Evolutionary conservation across 257 asterid species (phyloP), one percentile per base, ranked within the genome.

Genomic region (Solanum stenotomum): DNA sequence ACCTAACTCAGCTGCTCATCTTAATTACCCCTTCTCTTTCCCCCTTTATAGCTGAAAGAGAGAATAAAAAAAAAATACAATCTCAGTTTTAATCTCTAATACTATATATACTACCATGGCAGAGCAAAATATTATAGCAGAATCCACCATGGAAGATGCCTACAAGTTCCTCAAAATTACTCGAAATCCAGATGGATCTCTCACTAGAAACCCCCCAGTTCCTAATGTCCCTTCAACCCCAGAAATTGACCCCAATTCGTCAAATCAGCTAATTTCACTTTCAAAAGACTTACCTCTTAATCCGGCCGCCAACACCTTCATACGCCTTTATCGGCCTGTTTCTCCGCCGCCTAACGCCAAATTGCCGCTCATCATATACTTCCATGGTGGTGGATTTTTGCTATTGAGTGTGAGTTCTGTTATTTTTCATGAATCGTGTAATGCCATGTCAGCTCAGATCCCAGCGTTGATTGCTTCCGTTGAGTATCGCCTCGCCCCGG

Each of bases 351-450:
- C 74, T 15, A 10, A 59, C 29, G 11, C 91, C 49, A 95, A 91
- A 84, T 91, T 95, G 9, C 96, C 98, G 2, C 74, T 95, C 87
- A 74, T 94, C 10, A 38, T 95, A 8, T 89, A 93, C 85, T 95
- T 91, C 89, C 98, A 95, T 61, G 96, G 98, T 37, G 95, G 98
- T 65, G 96, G 98, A 0, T 95, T 95, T 71, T 86, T 95, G 3
- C 61, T 93, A 2, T 59, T 56, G 18, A 94, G 96, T 86, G 94
- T 90, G 16, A 29, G 89, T 2, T 31, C 93, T 0, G 5, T 33
- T 4, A 3, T 88, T 1, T 92, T 88, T 71, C 96, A 94, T 84
- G 72, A 87, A 49, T 90, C 93, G 0, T 92, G 95, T 86, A 46
- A 79, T 68, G 78, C 65, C 2, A 91, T 89, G 86, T 92, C 95